Evolutionary conservation across 2,329 filamentous ascomycete genomes (phyloP).

Genomic region (Acephala macrosclerotiorum): DNA sequence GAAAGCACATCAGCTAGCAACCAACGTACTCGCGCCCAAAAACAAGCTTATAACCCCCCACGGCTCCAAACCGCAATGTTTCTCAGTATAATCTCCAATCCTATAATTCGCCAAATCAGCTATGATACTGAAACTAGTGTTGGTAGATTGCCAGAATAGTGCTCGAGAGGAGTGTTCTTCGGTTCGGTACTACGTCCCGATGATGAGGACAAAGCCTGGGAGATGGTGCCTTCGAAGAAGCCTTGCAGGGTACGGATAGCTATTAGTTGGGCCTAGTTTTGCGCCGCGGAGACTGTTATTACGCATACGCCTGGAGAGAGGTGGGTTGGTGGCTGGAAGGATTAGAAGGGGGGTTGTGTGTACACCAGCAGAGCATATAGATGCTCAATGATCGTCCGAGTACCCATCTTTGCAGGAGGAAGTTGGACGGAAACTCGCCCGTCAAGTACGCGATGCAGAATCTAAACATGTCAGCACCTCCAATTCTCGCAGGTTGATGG

Average conservation of each 20-base stretch:
- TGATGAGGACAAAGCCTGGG: conserved; percentile 45
- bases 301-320: conserved; percentile 27
- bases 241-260: conserved; percentile 46
- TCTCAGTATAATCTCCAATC: conserved; percentile 30
- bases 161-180: conserved; percentile 46
- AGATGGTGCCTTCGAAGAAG: conserved; percentile 49
- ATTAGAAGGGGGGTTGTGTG: not conserved
- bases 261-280: conserved; percentile 46
- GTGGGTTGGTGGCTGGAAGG: not conserved
- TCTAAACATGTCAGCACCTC: conserved; percentile 14
- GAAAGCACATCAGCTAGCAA: conserved; percentile 33
- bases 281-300: conserved; percentile 29
- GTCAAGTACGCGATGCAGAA: conserved; percentile 44
- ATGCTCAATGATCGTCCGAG: conserved; percentile 39
- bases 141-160: conserved; percentile 48
- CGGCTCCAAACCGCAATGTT: conserved; percentile 29
- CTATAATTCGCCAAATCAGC: conserved; percentile 34
- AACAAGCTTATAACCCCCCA: conserved; percentile 36
- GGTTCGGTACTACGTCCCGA: conserved; percentile 45
- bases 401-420: conserved; percentile 40
- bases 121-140: conserved; percentile 44
- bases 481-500: not conserved
- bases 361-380: conserved; percentile 43
- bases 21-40: conserved; percentile 32
- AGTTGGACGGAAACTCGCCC: conserved; percentile 45